These are phyloP conservation scores for Takashimella koratensis DNA, from an alignment of 1,284 basidiomycete species.

Conservation along the genomic window DNA sequence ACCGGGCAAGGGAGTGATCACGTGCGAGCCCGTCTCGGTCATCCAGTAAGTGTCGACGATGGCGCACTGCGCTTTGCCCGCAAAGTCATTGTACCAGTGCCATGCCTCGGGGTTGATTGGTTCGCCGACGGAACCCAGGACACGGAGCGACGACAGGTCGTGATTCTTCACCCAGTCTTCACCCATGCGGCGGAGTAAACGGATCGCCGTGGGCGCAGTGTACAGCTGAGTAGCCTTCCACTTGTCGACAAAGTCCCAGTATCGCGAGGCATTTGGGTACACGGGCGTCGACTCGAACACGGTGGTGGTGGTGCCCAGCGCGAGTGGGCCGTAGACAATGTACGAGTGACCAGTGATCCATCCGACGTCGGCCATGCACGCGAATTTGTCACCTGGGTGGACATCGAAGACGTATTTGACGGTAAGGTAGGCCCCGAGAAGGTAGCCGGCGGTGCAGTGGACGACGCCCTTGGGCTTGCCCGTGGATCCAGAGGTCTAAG, in stretches of 20 bases:
- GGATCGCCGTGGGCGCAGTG: slow-evolving; percentile 82
- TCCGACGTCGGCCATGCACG: slow-evolving; percentile 98
- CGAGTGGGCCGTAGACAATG: slow-evolving; percentile 93
- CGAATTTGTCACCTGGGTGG: slow-evolving; percentile 86
- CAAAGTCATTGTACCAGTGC: slow-evolving; percentile 94
- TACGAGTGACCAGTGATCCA: slow-evolving; percentile 99
- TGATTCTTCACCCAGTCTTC: slow-evolving; percentile 79
- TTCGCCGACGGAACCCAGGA: slow-evolving; percentile 91
- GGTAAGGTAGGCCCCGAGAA: slow-evolving; percentile 84
- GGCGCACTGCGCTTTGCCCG: slow-evolving; percentile 80
- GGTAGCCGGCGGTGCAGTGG: slow-evolving; percentile 84
- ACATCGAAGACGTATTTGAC: slow-evolving; percentile 97
- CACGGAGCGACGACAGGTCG: slow-evolving; percentile 78
- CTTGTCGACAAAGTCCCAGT: slow-evolving; percentile 94
- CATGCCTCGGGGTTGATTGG: slow-evolving; percentile 99
- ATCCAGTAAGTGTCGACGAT: slow-evolving; percentile 98
- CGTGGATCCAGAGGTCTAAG: slow-evolving; percentile 86
- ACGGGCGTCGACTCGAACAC: slow-evolving; percentile 97
- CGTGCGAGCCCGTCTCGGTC: slow-evolving; percentile 95
- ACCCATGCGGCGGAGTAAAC: slow-evolving; percentile 83
- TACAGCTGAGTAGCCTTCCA: slow-evolving; percentile 94
- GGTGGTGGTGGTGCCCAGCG: slow-evolving; percentile 81
- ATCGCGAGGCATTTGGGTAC: slow-evolving; percentile 91
- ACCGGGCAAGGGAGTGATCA: slow-evolving; percentile 92
- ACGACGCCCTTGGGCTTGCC: slow-evolving; percentile 97